Base-by-base conservation (phyloP, 371 early-diverging fungal species). In the Capillidium heterosporum region DNA sequence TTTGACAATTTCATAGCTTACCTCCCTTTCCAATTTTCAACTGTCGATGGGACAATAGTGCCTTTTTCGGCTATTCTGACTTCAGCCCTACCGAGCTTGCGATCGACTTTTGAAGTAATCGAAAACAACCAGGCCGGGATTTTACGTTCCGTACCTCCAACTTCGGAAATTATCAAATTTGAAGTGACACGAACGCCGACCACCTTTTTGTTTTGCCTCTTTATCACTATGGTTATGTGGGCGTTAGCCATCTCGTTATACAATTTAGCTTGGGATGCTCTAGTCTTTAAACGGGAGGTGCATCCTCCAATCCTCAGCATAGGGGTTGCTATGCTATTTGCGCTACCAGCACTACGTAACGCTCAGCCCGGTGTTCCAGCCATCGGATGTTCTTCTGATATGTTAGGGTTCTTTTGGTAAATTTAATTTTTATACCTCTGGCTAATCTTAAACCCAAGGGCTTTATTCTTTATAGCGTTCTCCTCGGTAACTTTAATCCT, bases 311-410 rank as follows among this genome's bases (percentile, higher is more conserved):
- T 67, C 13, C 60, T 73, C 28, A 63, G 68, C 0, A 31, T 73
- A 0, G 64, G 65, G 28, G 60, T 67, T 39, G 59, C 68, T 0
- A 60, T 71, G 8, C 58, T 69, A 54, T 63, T 66, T 42, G 49
- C 69, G 57, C 44, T 72, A 17, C 61, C 64, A 48, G 61, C 67
- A 13, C 57, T 64, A 42, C 10, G 65, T 40, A 67, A 70, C 48
- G 63, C 68, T 0, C 72, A 72, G 53, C 70, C 70, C 1, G 68
- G 70, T 21, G 65, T 68, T n/a, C 72, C 70, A 1, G 63, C 64
- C 1, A 66, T 72, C 15, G 72, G 72, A 40, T 71, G 69, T 57
- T 63, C 63, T 0, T 61, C 63, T 0, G 67, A 67, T 60, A 61
- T 67, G 2, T 35, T 61, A 2, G 64, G 64, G 1, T 67, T 71